Evolutionary conservation across 352 stramenopile genomes (phyloP), one percentile per base, ranked within the genome.

Genomic region (Phytophthora pseudosyringae): DNA sequence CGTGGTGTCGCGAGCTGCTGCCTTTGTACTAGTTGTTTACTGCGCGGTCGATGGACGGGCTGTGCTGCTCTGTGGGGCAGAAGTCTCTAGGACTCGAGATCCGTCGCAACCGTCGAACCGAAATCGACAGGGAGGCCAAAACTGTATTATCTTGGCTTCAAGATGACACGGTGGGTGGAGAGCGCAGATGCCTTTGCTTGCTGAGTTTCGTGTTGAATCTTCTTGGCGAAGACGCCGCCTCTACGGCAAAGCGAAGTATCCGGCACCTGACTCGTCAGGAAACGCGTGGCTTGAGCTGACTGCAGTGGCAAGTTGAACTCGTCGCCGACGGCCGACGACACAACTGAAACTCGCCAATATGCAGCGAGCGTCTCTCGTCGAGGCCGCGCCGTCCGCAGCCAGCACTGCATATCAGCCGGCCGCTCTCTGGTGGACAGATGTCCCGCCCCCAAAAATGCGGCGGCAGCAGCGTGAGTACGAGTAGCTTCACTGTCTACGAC

Each of bases 391-490:
- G 29, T 31, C 25, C 38, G 18, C 12, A 44, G 33, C 62, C 62
- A 70, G 32, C 48, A 28, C 62, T 56, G 12, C 35, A 52, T 61
- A 66, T 70, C 62, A 70, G 46, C 47, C 38, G 54, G 47, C 28
- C 55, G 33, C 55, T 70, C 62, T 70, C 66, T 70, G 40, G 39
- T 39, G 21, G 43, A 31, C 62, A 69, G 62, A 69, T 66, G 62
- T 48, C 49, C 49, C 18, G 29, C 6, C 31, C 5, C 18, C 2
- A 60, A 45, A 62, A 53, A 52, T 29, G 31, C 32, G 45, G 47
- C 29, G 33, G 46, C 32, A 25, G 15, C 48, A 60, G 33, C 39
- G 18, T 47, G 41, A 48, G 2, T 21, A 38, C 11, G 1, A 40
- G 3, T 32, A 36, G 25, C 44, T 18, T 15, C 21, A 33, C 39